Evolutionary conservation across 495 filamentous ascomycete species (phyloP).

Genomic region (Lasiosphaeria miniovina): DNA sequence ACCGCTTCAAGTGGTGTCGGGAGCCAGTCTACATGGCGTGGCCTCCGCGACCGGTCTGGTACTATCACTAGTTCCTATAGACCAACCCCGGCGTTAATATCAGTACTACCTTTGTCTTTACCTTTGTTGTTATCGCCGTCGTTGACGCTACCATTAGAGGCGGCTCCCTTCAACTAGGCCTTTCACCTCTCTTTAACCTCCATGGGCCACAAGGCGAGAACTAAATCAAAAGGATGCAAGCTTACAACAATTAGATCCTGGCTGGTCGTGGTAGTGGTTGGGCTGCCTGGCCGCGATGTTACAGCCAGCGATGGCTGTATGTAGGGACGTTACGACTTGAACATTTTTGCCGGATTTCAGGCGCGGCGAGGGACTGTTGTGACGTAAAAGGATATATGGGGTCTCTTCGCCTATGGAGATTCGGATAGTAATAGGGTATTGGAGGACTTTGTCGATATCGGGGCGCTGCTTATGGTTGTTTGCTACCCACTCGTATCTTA

Average conservation of each 20-base stretch:
- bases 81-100: no score
- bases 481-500: background rate
- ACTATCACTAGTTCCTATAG: no score
- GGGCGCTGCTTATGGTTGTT: constrained; percentile 2
- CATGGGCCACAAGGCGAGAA: constrained; percentile 7
- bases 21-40: no score
- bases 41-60: no score
- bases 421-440: constrained; percentile 3
- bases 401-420: constrained; percentile 5
- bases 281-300: constrained; percentile 3
- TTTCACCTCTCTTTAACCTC: constrained; percentile 9
- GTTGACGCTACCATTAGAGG: no score
- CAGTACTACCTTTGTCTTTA: no score
- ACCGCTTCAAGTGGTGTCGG: no score
- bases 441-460: constrained; percentile 4
- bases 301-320: constrained; percentile 8
- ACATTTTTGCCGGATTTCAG: constrained; percentile 3
- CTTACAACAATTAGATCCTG: background rate
- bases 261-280: background rate
- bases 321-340: background rate
- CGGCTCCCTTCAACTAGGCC: no score
- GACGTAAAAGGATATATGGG: constrained; percentile 1
- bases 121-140: no score
- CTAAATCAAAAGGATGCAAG: background rate
- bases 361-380: background rate